These are phyloP conservation scores for Clathrus columnatus DNA, from an alignment of 768 basidiomycete genomes.

Conservation along the genomic window DNA sequence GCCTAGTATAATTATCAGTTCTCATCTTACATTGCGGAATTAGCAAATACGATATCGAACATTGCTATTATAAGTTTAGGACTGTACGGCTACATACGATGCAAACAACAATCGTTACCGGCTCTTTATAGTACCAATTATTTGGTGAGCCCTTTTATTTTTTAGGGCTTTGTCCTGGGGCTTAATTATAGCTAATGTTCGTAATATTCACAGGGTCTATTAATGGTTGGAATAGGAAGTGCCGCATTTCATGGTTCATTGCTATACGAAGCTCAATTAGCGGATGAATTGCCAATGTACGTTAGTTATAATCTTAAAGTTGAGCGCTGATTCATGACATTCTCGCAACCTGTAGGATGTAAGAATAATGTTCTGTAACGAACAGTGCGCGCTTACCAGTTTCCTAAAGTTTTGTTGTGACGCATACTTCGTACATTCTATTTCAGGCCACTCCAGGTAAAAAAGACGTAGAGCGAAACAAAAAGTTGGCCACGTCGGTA, in stretches of 20 bases:
- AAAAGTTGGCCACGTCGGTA: slow-evolving; percentile 27
- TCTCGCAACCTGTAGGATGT: slow-evolving; percentile 4
- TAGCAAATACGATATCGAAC: slow-evolving; percentile 69
- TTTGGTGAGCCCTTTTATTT: slow-evolving; percentile 24
- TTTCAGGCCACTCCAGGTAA: slow-evolving; percentile 48
- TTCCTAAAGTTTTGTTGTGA: slow-evolving; percentile 46
- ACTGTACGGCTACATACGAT: slow-evolving; percentile 35
- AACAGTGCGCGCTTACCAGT: not conserved
- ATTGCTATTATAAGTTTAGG: slow-evolving; percentile 49
- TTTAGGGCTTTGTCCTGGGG: slow-evolving; percentile 7
- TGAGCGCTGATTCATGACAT: not conserved
- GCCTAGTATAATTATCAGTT: slow-evolving; percentile 68
- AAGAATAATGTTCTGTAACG: not conserved
- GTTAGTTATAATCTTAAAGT: slow-evolving; percentile 12
- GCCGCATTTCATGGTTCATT: slow-evolving; percentile 75
- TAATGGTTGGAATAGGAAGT: slow-evolving; percentile 65
- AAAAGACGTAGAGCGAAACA: slow-evolving; percentile 20
- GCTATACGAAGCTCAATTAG: slow-evolving; percentile 65
- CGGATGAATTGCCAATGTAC: slow-evolving; percentile 73
- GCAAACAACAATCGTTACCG: slow-evolving; percentile 24
- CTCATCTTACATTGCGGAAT: slow-evolving; percentile 68
- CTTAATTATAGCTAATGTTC: not conserved
- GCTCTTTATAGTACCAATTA: slow-evolving; percentile 22
- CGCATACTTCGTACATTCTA: slow-evolving; percentile 49
- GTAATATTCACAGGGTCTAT: slow-evolving; percentile 45